A percentile compares a stretch with the other conserved stretches of the same genome.
phyloP scores from a whole-genome alignment of 371 early-diverging fungal species.

The Mortierella sp. region DNA sequence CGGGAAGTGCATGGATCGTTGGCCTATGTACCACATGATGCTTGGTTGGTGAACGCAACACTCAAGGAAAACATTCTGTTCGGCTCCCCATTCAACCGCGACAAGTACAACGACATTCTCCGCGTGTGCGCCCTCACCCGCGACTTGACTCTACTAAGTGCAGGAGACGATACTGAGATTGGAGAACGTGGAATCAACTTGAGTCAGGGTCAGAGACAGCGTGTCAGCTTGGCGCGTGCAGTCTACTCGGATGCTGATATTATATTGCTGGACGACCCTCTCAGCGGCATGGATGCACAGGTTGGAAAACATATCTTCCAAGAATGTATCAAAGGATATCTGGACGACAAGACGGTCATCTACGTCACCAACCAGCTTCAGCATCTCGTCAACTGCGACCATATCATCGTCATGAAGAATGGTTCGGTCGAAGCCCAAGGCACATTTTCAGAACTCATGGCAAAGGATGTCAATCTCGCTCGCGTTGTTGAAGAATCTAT shows the following conservation, averaged over 20 bases:
- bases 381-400: conserved; percentile 70
- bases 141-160: conserved; percentile 74
- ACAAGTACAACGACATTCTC: conserved; percentile 65
- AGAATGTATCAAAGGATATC: conserved; percentile 67
- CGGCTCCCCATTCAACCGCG: conserved; percentile 63
- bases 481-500: conserved; percentile 60
- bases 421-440: conserved; percentile 77
- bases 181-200: conserved; percentile 86
- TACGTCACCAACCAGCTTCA: conserved; percentile 73
- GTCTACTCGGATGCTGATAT: conserved; percentile 70
- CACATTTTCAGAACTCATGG: conserved; percentile 72
- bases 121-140: conserved; percentile 68
- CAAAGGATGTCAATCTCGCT: conserved; percentile 56
- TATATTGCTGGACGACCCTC: conserved; percentile 76
- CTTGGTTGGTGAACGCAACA: conserved; percentile 78
- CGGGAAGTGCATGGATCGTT: conserved; percentile 60
- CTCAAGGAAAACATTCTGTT: conserved; percentile 82
- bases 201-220: conserved; percentile 78
- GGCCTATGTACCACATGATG: conserved; percentile 76
- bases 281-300: conserved; percentile 63
- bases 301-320: conserved; percentile 71
- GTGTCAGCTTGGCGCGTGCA: conserved; percentile 79
- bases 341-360: conserved; percentile 67
- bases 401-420: conserved; percentile 71
- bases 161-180: conserved; percentile 85